Evolutionary conservation across 768 basidiomycete genomes (phyloP).

Genomic region (Lactarius tabidus): DNA sequence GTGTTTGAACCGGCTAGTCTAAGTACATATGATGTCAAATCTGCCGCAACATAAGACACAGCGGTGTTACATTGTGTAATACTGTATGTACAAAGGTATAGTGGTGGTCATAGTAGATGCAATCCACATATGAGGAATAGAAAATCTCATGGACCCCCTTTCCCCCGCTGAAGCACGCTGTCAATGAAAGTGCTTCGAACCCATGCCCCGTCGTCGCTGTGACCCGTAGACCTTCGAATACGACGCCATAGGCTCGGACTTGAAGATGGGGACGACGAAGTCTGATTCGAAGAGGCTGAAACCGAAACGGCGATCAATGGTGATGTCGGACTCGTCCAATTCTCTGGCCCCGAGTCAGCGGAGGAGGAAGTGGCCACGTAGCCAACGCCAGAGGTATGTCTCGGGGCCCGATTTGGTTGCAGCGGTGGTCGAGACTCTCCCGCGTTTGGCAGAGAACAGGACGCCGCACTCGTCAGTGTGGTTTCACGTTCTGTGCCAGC

Average conservation of each 20-base stretch:
- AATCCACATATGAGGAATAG: background rate
- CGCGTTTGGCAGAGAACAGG: background rate
- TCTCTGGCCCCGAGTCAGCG: background rate
- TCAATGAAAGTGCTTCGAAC: slow-evolving; percentile 17
- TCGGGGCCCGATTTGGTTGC: background rate
- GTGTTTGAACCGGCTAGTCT: background rate
- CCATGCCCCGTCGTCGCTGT: slow-evolving; percentile 1
- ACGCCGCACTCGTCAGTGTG: background rate
- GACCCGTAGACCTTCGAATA: slow-evolving; percentile 10
- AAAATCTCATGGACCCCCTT: background rate
- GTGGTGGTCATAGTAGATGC: background rate
- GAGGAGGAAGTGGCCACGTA: background rate
- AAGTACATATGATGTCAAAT: background rate
- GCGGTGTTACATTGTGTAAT: background rate
- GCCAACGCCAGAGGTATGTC: background rate
- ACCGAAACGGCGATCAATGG: background rate
- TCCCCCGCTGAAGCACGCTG: background rate
- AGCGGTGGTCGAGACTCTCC: background rate
- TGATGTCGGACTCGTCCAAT: background rate
- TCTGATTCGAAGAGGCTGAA: background rate
- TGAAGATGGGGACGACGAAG: background rate
- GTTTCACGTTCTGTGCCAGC: background rate
- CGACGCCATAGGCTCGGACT: slow-evolving; percentile 16
- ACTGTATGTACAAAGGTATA: background rate
- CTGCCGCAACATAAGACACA: background rate